Evolutionary conservation across 371 early-diverging fungal species (phyloP).

Genomic region (Fennellomyces sp.): DNA sequence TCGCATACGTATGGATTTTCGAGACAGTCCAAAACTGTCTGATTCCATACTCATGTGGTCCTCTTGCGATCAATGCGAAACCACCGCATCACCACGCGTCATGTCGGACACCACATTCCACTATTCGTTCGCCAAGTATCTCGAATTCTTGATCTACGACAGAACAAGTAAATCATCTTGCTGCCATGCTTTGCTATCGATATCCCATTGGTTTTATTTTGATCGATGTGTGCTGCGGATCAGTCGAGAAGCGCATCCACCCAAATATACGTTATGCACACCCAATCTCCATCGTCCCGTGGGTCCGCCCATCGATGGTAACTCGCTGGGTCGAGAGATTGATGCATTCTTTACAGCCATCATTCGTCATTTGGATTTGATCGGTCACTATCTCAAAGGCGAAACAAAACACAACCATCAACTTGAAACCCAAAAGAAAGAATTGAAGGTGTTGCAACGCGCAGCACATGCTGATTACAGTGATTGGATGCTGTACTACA

Average conservation of each 20-base stretch:
- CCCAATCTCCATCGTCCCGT: too few relatives aligned
- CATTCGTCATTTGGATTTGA: constrained; percentile 24
- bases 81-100: constrained; percentile 27
- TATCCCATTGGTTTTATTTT: not conserved
- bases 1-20: not conserved
- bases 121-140: constrained; percentile 67
- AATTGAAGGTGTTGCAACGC: constrained; percentile 21
- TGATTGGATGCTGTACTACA: constrained; percentile 11
- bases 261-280: not conserved
- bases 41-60: constrained; percentile 47
- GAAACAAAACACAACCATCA: constrained; percentile 11
- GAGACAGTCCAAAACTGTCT: not conserved
- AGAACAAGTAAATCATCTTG: constrained; percentile 10
- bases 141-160: constrained; percentile 63
- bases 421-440: constrained; percentile 4
- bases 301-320: too few relatives aligned
- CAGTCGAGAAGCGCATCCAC: not conserved
- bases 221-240: not conserved
- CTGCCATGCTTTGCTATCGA: not conserved
- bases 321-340: constrained; percentile 18
- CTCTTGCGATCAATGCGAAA: constrained; percentile 49
- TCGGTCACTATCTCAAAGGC: constrained; percentile 17
- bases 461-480: not conserved
- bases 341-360: constrained; percentile 28
- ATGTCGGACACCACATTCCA: constrained; percentile 44